Percentiles rank a stretch among this genome's conserved stretches.
phyloP scores from a whole-genome alignment of 805 yeast species.

The Pachysolen tannophilus region DNA sequence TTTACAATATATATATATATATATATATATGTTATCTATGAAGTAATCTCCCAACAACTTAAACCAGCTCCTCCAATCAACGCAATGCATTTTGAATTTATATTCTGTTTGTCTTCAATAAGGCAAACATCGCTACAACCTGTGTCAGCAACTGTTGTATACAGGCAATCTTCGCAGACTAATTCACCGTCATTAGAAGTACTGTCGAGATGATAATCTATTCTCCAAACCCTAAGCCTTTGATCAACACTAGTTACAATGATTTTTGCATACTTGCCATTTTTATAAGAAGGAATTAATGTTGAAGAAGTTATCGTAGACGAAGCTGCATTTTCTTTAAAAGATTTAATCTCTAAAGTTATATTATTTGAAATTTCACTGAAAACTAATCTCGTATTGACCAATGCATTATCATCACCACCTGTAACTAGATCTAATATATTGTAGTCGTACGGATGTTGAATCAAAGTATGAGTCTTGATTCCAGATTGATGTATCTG shows the following conservation, averaged over 20 bases:
- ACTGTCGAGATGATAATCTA: slow-evolving; percentile 18
- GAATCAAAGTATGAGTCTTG: slow-evolving; percentile 41
- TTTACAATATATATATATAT: not conserved
- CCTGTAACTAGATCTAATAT: slow-evolving; percentile 51
- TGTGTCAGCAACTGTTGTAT: slow-evolving; percentile 87
- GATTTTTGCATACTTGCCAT: slow-evolving; percentile 19
- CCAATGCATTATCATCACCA: slow-evolving; percentile 86
- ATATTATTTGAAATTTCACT: slow-evolving; percentile 18
- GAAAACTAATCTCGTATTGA: slow-evolving; percentile 28
- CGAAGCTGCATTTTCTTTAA: slow-evolving; percentile 61
- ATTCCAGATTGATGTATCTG: slow-evolving; percentile 82
- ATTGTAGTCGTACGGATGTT: slow-evolving; percentile 4
- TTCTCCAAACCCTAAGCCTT: slow-evolving; percentile 56
- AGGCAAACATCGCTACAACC: slow-evolving; percentile 51
- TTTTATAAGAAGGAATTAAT: slow-evolving; percentile 14
- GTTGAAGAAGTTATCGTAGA: slow-evolving; percentile 74
- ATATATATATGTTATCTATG: not conserved
- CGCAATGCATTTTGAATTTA: no score
- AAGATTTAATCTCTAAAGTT: slow-evolving; percentile 22
- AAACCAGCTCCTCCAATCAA: slow-evolving; percentile 80
- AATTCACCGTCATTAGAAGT: slow-evolving; percentile 16
- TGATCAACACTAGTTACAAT: slow-evolving; percentile 83
- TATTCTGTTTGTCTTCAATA: slow-evolving; percentile 18
- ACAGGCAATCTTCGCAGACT: slow-evolving; percentile 29
- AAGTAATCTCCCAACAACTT: slow-evolving; percentile 35